Evolutionary conservation across 345 rosid genomes (phyloP).

Genomic region (Lepidium sativum): DNA sequence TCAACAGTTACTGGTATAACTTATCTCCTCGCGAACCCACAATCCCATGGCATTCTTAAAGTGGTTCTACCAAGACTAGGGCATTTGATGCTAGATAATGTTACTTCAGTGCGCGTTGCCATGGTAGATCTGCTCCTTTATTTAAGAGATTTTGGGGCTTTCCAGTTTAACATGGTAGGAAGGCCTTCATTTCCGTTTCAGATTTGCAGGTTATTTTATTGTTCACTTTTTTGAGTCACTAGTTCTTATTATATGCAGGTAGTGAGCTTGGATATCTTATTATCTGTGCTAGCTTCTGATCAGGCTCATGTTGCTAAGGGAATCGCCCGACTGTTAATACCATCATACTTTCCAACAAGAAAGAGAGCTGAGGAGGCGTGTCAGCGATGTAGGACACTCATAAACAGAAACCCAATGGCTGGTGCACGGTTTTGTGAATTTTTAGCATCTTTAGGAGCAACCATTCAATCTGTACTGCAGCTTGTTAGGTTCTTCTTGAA

Average conservation of each 20-base stretch:
- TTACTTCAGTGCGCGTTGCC: constrained; percentile 53
- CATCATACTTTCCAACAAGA: constrained; percentile 82
- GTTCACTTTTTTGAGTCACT: not conserved
- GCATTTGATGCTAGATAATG: constrained; percentile 58
- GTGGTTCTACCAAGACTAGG: constrained; percentile 76
- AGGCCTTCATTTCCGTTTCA: not conserved
- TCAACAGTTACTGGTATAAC: constrained; percentile 69
- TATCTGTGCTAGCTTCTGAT: constrained; percentile 59
- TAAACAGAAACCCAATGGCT: constrained; percentile 71
- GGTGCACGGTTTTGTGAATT: constrained; percentile 93
- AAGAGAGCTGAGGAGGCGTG: constrained; percentile 67
- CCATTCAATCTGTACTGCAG: constrained; percentile 47
- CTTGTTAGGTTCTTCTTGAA: constrained; percentile 50
- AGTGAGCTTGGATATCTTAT: constrained; percentile 52
- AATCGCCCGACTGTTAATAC: constrained; percentile 64
- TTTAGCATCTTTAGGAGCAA: constrained; percentile 55
- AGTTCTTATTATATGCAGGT: constrained; percentile 43
- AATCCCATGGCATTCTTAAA: constrained; percentile 82
- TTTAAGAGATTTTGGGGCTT: constrained; percentile 50
- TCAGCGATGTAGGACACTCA: constrained; percentile 63
- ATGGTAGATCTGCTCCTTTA: constrained; percentile 71
- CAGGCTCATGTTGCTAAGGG: constrained; percentile 67
- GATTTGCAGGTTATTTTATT: not conserved
- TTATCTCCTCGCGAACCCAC: constrained; percentile 87
- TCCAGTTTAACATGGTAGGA: constrained; percentile 84